phyloP scores from a whole-genome alignment of 1,284 basidiomycete species.

The Grifola frondosa region DNA sequence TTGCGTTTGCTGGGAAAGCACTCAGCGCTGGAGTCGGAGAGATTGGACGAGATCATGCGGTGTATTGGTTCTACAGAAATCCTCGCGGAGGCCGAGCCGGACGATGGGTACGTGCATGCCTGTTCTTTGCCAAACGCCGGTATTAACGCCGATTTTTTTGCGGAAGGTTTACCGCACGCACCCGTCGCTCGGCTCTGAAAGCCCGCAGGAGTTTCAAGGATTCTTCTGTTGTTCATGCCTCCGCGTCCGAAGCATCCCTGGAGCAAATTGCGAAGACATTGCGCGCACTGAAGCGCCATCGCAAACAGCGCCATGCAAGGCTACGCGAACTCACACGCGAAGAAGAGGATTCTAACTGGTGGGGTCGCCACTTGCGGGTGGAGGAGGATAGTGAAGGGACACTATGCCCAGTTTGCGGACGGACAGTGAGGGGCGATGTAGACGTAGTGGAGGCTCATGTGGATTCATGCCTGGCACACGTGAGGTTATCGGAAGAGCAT shows the following conservation, averaged over 20 bases:
- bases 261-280: conserved; percentile 54
- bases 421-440: conserved; percentile 56
- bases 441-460: conserved; percentile 77
- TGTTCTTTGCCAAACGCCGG: conserved; percentile 2
- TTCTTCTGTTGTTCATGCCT: conserved; percentile 27
- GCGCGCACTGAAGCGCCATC: conserved; percentile 56
- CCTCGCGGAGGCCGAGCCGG: conserved; percentile 39
- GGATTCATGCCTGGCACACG: conserved; percentile 68
- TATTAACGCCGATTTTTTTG: background rate
- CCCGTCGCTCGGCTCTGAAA: conserved; percentile 62
- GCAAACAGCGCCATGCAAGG: conserved; percentile 60
- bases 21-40: conserved; percentile 59
- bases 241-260: conserved; percentile 34
- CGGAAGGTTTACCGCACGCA: conserved; percentile 22
- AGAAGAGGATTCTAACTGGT: conserved; percentile 46
- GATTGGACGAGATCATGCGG: conserved; percentile 64
- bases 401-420: conserved; percentile 66
- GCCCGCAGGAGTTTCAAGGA: conserved; percentile 53
- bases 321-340: conserved; percentile 64
- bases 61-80: conserved; percentile 55
- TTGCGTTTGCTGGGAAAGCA: conserved; percentile 64
- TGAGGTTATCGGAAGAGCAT: conserved; percentile 40
- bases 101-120: conserved; percentile 44
- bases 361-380: conserved; percentile 28
- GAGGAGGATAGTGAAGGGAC: conserved; percentile 39